phyloP scores from a whole-genome alignment of 441 rosid species.

The Populus tomentosa region DNA sequence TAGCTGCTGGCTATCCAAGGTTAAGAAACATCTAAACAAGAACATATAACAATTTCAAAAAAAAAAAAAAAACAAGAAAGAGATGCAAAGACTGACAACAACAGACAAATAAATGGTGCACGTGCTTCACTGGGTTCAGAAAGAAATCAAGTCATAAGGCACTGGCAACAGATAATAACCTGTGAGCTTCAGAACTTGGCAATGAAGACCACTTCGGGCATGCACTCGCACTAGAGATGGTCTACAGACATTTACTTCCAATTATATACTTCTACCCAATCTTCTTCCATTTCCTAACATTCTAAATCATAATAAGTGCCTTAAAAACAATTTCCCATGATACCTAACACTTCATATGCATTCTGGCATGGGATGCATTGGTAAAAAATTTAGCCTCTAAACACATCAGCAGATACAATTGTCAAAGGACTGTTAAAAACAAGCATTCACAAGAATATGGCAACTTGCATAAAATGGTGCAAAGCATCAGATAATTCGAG shows the following conservation, averaged over 20 bases:
- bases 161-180: background rate
- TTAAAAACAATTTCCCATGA: background rate
- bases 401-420: background rate
- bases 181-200: background rate
- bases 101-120: background rate
- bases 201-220: background rate
- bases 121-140: background rate
- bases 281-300: background rate
- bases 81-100: background rate
- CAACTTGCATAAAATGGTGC: background rate
- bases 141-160: background rate
- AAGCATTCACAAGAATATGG: background rate
- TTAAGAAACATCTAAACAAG: background rate
- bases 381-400: background rate
- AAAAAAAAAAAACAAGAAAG: background rate
- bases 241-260: background rate
- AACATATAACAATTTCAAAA: background rate
- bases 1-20: background rate
- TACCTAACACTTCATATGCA: background rate
- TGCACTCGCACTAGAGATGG: background rate
- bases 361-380: background rate
- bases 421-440: background rate
- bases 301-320: slow-evolving; percentile 3
- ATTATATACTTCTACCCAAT: background rate
- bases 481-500: background rate